A percentile compares a stretch with the other conserved stretches of the same genome.
Conservation (phyloP, 169 alveolate species). For the Eimeria maxima region DNA sequence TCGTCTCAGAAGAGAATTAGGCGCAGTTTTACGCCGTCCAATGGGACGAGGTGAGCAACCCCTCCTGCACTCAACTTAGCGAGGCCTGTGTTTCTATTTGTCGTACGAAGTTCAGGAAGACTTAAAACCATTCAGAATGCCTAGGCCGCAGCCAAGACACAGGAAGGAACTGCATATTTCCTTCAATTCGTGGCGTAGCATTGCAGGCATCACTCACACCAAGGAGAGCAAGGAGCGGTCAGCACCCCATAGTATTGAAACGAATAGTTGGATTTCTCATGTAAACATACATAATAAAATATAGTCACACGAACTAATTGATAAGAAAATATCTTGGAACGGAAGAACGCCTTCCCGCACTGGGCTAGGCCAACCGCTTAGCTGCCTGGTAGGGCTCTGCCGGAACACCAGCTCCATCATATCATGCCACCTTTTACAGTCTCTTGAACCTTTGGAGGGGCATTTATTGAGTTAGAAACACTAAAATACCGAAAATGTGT, state of each 20-base stretch:
- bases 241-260: slow-evolving; percentile 20
- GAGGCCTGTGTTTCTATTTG: background rate
- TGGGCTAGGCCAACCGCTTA: slow-evolving; percentile 1
- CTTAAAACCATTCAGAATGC: background rate
- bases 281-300: background rate
- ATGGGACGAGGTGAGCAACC: background rate
- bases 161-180: slow-evolving; percentile 4
- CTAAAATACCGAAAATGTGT: background rate
- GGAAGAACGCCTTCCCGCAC: slow-evolving; percentile 17
- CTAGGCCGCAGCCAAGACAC: slow-evolving; percentile 47
- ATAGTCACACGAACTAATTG: background rate
- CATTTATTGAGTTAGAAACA: background rate
- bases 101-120: background rate
- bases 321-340: background rate
- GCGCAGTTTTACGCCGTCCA: background rate
- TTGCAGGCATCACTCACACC: slow-evolving; percentile 29
- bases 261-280: background rate
- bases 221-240: background rate
- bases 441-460: background rate
- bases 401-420: background rate
- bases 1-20: background rate
- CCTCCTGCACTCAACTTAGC: background rate
- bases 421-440: background rate
- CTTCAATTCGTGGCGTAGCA: background rate
- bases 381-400: slow-evolving; percentile 24